These are phyloP conservation scores for Cenchrus purpureus DNA, from an alignment of 176 grass and related monocot genomes.

Conservation along the genomic window DNA sequence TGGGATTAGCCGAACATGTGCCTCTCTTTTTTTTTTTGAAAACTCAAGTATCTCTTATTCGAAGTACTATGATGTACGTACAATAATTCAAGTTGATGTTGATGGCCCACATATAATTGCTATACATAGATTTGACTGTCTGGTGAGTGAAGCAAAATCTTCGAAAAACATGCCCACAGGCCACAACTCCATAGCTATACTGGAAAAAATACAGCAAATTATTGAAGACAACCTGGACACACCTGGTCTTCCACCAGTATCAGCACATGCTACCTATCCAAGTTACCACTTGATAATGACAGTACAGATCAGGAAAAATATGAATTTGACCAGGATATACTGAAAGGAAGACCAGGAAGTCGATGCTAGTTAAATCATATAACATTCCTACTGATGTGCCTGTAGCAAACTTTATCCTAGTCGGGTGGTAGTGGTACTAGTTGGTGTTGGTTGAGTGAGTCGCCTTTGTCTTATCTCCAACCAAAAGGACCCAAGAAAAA, in stretches of 20 bases:
- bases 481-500: conserved; percentile 40
- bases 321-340: conserved; percentile 19
- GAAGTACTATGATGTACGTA: conserved; percentile 9
- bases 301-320: neutral
- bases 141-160: neutral
- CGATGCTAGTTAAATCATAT: neutral
- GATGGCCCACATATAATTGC: neutral
- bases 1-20: conserved; percentile 19
- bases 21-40: neutral
- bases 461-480: conserved; percentile 38
- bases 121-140: neutral
- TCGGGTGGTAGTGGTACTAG: conserved; percentile 18
- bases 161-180: neutral
- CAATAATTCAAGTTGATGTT: conserved; percentile 3
- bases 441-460: conserved; percentile 31
- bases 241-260: neutral
- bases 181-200: neutral
- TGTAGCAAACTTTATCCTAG: neutral
- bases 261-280: neutral
- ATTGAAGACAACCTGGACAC: neutral
- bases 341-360: neutral
- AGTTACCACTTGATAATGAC: neutral
- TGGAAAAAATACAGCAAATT: neutral
- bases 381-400: neutral
- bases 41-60: neutral